Evolutionary conservation across 2,329 filamentous ascomycete species (phyloP), one percentile per base, ranked within the genome.

Genomic region (Teratosphaeria destructans): DNA sequence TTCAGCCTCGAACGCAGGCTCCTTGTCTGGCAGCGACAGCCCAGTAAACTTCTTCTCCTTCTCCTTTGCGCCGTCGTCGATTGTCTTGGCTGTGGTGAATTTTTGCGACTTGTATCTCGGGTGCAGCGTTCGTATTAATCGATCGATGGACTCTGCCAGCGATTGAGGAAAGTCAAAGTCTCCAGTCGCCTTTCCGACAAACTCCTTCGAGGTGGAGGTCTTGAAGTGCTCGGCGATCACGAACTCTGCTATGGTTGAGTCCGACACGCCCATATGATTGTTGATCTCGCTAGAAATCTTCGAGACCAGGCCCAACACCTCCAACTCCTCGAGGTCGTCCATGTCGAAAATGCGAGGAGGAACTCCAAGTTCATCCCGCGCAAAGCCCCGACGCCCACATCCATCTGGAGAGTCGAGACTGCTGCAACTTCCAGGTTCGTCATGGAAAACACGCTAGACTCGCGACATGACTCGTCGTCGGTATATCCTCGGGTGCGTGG

Each of bases 201-300:
- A 99, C 32, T 88, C 85, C 57, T 81, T 75, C 59, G 89, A 79
- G 32, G 82, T 82, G 57, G 79, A 81, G 77, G 85, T 88, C 81
- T 92, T 84, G 72, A 87, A 76, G 68, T 95, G 90, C 72, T 96
- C 88, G 62, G 89, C 89, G 71, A 99, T 96, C 69, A 99, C 85
- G 72, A 96, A 99, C 75, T 99, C 94, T 67, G 94, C 92, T 29
- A 99, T 85, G 5, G 90, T 96, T 76, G 95, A 96, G 76, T 99
- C 92, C 72, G 84, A 88, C 68, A 96, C 85, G 59, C 92, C 90
- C 61, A 97, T 77, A 76, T 99, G 90, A 71, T 99, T 99, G 69
- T 95, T 88, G 57, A 99, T 81, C 75, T 99, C 94, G 19, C 89
- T 93, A 14, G 91, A 91, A 67, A 99, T 90, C 74, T 93, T 96